Conservation (phyloP, 2,329 filamentous ascomycete species). For the Paecilomyces formosus region DNA sequence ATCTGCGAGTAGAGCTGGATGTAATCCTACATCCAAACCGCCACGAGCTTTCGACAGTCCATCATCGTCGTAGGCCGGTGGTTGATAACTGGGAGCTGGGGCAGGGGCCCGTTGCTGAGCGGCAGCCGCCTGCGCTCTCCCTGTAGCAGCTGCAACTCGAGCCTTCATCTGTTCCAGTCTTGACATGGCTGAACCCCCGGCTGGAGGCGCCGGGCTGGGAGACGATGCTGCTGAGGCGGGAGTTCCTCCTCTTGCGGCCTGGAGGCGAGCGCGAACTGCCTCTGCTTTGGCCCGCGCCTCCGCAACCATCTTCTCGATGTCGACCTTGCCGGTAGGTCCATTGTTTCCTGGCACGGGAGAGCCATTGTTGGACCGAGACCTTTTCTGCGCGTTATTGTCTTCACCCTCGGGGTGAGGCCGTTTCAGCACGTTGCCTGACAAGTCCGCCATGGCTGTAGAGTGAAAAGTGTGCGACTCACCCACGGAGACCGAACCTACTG, state of each 20-base stretch:
- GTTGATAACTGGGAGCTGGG: constrained; percentile 28
- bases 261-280: constrained; percentile 40
- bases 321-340: constrained; percentile 28
- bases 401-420: constrained; percentile 42
- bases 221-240: constrained; percentile 19
- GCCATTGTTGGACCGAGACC: constrained; percentile 43
- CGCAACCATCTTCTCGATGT: constrained; percentile 42
- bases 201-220: constrained; percentile 27
- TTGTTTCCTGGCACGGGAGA: constrained; percentile 37
- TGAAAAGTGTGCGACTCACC: constrained; percentile 14
- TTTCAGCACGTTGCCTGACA: constrained; percentile 38
- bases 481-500: constrained; percentile 1
- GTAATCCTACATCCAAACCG: constrained; percentile 66
- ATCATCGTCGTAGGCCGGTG: constrained; percentile 43
- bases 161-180: constrained; percentile 74
- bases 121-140: constrained; percentile 34
- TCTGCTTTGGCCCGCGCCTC: constrained; percentile 43
- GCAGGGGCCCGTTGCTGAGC: constrained; percentile 39
- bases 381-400: constrained; percentile 38
- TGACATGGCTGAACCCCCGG: constrained; percentile 43
- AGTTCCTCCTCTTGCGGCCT: constrained; percentile 27
- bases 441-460: constrained; percentile 33
- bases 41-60: constrained; percentile 48
- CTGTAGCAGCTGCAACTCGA: constrained; percentile 67
- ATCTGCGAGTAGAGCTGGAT: constrained; percentile 62